These are phyloP conservation scores for Oidium heveae DNA, from an alignment of 2,329 filamentous ascomycete species.

Conservation along the genomic window DNA sequence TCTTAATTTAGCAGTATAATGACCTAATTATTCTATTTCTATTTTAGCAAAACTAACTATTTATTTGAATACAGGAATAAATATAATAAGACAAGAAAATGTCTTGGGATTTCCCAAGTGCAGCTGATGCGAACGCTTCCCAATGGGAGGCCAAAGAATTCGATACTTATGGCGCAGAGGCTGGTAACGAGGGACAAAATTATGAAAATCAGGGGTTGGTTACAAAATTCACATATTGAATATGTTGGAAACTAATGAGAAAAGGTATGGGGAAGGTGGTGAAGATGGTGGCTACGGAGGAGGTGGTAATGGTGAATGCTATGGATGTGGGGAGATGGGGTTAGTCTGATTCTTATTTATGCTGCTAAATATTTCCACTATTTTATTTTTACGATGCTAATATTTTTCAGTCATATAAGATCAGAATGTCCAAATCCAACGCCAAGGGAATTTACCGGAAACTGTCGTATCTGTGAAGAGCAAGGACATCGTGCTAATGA, in stretches of 20 bases:
- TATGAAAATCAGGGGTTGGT: no score
- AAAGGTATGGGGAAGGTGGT: no score
- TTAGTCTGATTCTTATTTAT: constrained; percentile 5
- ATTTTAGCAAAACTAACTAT: no score
- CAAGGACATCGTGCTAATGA: constrained; percentile 31
- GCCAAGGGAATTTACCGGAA: constrained; percentile 22
- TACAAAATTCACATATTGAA: no score
- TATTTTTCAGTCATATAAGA: constrained; percentile 28
- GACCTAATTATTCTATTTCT: no score
- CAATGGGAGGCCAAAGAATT: constrained; percentile 2
- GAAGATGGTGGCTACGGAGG: no score
- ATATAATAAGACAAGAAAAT: constrained; percentile 2
- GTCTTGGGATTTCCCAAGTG: constrained; percentile 8
- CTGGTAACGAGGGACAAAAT: constrained; percentile 1
- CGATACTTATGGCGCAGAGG: constrained; percentile 2
- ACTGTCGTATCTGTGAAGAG: constrained; percentile 30
- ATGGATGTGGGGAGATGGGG: constrained; percentile 27
- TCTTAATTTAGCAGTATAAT: no score
- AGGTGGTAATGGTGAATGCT: constrained; percentile 9
- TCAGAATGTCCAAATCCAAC: constrained; percentile 32
- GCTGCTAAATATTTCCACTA: background rate
- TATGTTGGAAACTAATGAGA: no score
- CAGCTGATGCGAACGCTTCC: background rate
- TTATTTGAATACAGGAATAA: no score
- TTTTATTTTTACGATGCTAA: constrained; percentile 1